phyloP scores from a whole-genome alignment of 108 stramenopile species.

The Mayamaea pseudoterrestris region DNA sequence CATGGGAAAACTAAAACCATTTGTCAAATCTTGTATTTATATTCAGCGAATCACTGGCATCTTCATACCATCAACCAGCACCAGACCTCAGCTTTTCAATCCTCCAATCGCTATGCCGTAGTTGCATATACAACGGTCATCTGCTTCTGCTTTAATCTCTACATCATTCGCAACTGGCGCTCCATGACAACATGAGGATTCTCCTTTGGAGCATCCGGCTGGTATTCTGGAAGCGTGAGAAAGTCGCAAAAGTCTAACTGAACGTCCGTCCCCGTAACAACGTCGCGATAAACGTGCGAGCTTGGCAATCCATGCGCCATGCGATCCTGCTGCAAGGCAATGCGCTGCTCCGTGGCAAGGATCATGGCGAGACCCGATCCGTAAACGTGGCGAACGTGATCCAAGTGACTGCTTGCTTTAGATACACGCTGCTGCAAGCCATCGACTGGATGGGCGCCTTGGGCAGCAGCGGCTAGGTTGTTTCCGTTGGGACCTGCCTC shows the following conservation, averaged over 20 bases:
- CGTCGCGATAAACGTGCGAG: constrained; percentile 55
- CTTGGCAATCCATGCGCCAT: constrained; percentile 33
- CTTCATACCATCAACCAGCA: too few species aligned
- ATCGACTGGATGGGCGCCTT: constrained; percentile 64
- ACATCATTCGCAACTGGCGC: constrained; percentile 59
- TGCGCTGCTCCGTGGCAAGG: constrained; percentile 65
- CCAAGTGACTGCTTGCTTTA: constrained; percentile 21
- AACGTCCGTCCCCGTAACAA: constrained; percentile 59
- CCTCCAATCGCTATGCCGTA: too few species aligned
- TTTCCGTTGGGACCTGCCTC: constrained; percentile 62
- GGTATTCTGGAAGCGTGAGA: constrained; percentile 43
- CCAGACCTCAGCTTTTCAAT: too few species aligned
- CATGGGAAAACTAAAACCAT: too few species aligned
- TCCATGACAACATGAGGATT: constrained; percentile 63
- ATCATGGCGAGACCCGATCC: constrained; percentile 80
- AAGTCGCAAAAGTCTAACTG: constrained; percentile 65
- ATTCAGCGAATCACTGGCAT: too few species aligned
- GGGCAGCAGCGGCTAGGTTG: constrained; percentile 57
- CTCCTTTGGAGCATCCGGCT: constrained; percentile 21
- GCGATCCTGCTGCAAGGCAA: constrained; percentile 34
- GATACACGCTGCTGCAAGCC: constrained; percentile 53
- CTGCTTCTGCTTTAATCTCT: too few species aligned
- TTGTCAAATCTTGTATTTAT: too few species aligned
- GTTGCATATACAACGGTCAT: too few species aligned
- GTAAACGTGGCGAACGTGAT: constrained; percentile 59